Conservation (phyloP, 2,329 filamentous ascomycete species). For the Fusarium praegraminearum region DNA sequence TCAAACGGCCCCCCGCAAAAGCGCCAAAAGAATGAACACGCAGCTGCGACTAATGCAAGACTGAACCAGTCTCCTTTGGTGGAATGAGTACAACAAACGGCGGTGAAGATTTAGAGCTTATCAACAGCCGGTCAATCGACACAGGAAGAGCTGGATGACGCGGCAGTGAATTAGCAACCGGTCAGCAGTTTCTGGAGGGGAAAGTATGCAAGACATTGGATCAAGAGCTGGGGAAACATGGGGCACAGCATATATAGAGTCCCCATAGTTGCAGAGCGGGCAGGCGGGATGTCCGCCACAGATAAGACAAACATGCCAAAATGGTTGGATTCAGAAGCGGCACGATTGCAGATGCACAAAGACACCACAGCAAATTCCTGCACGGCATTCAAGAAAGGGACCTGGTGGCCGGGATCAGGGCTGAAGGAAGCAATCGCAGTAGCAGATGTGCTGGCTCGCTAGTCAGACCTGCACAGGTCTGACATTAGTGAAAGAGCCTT, state of each 20-base stretch:
- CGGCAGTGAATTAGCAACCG: slow-evolving; percentile 31
- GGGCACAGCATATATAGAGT: slow-evolving; percentile 30
- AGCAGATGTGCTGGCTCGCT: slow-evolving; percentile 24
- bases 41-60: slow-evolving; percentile 44
- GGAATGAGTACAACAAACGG: slow-evolving; percentile 38
- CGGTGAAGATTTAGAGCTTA: slow-evolving; percentile 40
- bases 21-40: slow-evolving; percentile 31
- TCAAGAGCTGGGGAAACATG: slow-evolving; percentile 31
- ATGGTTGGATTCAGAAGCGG: slow-evolving; percentile 19
- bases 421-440: slow-evolving; percentile 38
- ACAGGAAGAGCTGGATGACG: slow-evolving; percentile 24
- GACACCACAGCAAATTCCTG: slow-evolving; percentile 25
- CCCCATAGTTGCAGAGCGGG: slow-evolving; percentile 5
- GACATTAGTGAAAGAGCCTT: slow-evolving; percentile 3
- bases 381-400: slow-evolving; percentile 27
- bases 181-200: slow-evolving; percentile 43
- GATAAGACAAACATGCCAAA: slow-evolving; percentile 13
- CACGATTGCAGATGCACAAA: slow-evolving; percentile 26
- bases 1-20: slow-evolving; percentile 36
- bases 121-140: slow-evolving; percentile 29
- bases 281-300: slow-evolving; percentile 13
- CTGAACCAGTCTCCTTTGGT: slow-evolving; percentile 18
- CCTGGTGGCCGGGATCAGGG: slow-evolving; percentile 37
- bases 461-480: neutral
- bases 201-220: slow-evolving; percentile 45